These are phyloP conservation scores for Candida gorgasii DNA, from an alignment of 805 yeast genomes.

Conservation along the genomic window DNA sequence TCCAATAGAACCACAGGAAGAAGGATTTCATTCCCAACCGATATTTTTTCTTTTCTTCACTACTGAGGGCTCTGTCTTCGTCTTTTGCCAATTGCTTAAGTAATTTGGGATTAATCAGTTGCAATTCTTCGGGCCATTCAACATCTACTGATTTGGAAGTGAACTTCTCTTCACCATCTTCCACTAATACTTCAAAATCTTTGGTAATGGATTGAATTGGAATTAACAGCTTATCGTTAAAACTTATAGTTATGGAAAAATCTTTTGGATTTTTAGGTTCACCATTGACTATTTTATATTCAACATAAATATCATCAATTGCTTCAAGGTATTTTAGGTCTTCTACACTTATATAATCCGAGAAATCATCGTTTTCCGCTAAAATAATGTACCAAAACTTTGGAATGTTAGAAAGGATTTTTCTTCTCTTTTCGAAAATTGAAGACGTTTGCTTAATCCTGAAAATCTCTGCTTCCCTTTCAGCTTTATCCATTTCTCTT, in stretches of 20 bases:
- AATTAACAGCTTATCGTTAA: constrained; percentile 44
- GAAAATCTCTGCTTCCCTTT: constrained; percentile 57
- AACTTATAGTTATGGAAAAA: constrained; percentile 61
- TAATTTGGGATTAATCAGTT: constrained; percentile 53
- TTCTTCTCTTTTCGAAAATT: constrained; percentile 59
- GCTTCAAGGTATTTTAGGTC: constrained; percentile 76
- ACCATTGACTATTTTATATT: constrained; percentile 36
- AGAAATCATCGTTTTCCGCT: constrained; percentile 81
- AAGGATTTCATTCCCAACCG: constrained; percentile 77
- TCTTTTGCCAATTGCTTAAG: constrained; percentile 38
- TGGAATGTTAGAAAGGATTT: constrained; percentile 54
- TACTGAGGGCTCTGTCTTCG: constrained; percentile 37
- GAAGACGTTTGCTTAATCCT: constrained; percentile 55
- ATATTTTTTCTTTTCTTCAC: constrained; percentile 59
- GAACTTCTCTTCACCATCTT: constrained; percentile 56
- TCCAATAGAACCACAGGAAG: constrained; percentile 87
- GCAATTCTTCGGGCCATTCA: constrained; percentile 69
- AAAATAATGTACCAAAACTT: constrained; percentile 87
- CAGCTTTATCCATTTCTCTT: constrained; percentile 58
- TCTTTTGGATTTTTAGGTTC: constrained; percentile 40
- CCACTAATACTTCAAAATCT: constrained; percentile 49
- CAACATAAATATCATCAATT: constrained; percentile 63
- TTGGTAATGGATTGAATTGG: constrained; percentile 63
- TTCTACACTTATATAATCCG: constrained; percentile 72
- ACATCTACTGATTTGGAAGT: constrained; percentile 55